Percentiles rank a stretch among this genome's conserved stretches.
Evolutionary conservation across 768 basidiomycete genomes (phyloP).

Genomic region (Lanmaoa pseudosensibilis): DNA sequence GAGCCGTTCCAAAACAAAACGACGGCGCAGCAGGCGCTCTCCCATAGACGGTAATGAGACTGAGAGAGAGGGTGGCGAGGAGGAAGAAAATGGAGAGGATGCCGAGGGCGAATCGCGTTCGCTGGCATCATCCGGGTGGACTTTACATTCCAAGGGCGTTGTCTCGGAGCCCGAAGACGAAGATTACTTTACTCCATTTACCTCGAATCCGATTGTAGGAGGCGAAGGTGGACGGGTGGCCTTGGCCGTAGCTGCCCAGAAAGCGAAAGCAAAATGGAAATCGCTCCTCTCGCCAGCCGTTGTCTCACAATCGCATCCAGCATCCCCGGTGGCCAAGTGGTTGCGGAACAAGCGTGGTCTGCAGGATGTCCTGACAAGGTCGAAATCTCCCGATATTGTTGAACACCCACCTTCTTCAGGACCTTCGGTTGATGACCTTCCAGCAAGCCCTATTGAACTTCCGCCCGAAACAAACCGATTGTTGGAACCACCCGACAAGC

Average conservation of each 20-base stretch:
- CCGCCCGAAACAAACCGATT: slow-evolving; percentile 6
- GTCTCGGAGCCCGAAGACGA: slow-evolving; percentile 43
- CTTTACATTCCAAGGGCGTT: slow-evolving; percentile 38
- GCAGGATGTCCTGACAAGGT: slow-evolving; percentile 6
- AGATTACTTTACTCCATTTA: slow-evolving; percentile 35
- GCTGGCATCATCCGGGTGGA: slow-evolving; percentile 53
- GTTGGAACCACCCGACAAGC: slow-evolving; percentile 23
- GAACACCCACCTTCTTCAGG: slow-evolving; percentile 27
- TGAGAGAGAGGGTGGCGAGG: slow-evolving; percentile 37
- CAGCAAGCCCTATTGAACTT: slow-evolving; percentile 21
- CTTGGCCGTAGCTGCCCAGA: slow-evolving; percentile 45
- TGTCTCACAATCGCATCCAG: slow-evolving; percentile 32
- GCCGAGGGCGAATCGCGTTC: slow-evolving; percentile 50
- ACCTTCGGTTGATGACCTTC: slow-evolving; percentile 28
- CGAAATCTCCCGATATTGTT: slow-evolving; percentile 27
- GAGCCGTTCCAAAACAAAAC: slow-evolving; percentile 49
- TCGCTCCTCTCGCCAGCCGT: slow-evolving; percentile 41
- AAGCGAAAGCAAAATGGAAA: slow-evolving; percentile 58
- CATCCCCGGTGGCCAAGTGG: slow-evolving; percentile 31
- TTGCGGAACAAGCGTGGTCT: slow-evolving; percentile 27
- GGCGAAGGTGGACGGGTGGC: slow-evolving; percentile 40
- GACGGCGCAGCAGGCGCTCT: slow-evolving; percentile 37
- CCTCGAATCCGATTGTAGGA: slow-evolving; percentile 25
- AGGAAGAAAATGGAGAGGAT: slow-evolving; percentile 41
- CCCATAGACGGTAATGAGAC: slow-evolving; percentile 42